These are phyloP conservation scores for Neocatenulostroma microsporum DNA, from an alignment of 2,329 filamentous ascomycete species.

Conservation along the genomic window DNA sequence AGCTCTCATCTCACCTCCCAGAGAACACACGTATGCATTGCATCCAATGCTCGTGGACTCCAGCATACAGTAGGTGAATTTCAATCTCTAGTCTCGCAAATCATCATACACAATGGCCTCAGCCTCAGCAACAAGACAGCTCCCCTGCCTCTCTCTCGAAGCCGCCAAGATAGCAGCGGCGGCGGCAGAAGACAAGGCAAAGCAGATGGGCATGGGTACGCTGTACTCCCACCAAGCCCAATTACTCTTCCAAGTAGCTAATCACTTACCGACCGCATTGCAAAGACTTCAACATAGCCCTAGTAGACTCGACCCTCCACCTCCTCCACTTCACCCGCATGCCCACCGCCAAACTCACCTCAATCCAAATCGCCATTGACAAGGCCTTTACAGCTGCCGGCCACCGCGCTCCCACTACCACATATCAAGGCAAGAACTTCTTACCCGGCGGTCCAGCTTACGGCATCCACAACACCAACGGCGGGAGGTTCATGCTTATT, in stretches of 20 bases:
- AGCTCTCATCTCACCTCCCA: no score
- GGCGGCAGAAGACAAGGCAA: constrained; percentile 30
- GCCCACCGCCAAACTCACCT: constrained; percentile 44
- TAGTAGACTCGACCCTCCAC: constrained; percentile 40
- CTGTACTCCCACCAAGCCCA: neutral
- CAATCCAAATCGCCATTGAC: constrained; percentile 57
- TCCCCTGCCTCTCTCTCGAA: constrained; percentile 29
- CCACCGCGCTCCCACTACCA: constrained; percentile 44
- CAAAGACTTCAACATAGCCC: constrained; percentile 44
- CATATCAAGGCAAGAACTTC: constrained; percentile 42
- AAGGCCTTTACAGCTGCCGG: constrained; percentile 53
- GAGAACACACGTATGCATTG: no score
- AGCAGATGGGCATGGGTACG: constrained; percentile 31
- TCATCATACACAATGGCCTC: constrained; percentile 3
- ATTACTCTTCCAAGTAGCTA: neutral
- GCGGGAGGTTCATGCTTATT: constrained; percentile 47
- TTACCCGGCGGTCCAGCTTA: constrained; percentile 47
- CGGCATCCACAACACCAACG: constrained; percentile 47
- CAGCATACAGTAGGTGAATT: no score
- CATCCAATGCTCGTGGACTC: no score
- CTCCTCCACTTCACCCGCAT: constrained; percentile 43
- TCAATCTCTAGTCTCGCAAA: neutral
- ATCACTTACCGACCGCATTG: neutral
- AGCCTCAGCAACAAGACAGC: constrained; percentile 24
- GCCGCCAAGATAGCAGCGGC: constrained; percentile 29